These are phyloP conservation scores for Hevea brasiliensis DNA, from an alignment of 345 rosid species.

Conservation along the genomic window DNA sequence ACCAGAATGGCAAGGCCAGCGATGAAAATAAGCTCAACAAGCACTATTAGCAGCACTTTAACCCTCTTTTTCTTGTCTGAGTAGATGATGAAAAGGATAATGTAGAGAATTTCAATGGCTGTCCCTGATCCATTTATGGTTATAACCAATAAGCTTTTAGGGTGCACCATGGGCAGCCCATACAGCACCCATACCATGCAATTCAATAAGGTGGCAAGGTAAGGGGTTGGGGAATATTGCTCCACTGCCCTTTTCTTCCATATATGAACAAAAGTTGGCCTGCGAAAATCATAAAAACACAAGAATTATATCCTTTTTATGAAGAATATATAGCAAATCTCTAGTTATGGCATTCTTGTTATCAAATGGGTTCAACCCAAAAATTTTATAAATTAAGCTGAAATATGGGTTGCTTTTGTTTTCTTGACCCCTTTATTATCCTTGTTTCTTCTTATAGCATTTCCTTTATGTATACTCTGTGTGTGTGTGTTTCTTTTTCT, in stretches of 20 bases:
- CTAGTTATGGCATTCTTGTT: too few relatives aligned
- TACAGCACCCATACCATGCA: conserved; percentile 82
- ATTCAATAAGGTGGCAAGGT: conserved; percentile 73
- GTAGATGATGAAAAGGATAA: conserved; percentile 45
- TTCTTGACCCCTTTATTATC: too few relatives aligned
- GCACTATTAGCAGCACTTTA: conserved; percentile 26
- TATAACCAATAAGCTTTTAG: conserved; percentile 58
- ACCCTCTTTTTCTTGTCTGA: conserved; percentile 42
- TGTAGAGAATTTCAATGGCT: conserved; percentile 52
- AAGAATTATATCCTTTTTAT: background rate
- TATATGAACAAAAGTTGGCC: conserved; percentile 76
- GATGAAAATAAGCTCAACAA: conserved; percentile 43
- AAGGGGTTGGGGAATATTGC: conserved; percentile 72
- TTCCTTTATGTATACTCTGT: background rate
- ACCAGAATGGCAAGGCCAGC: conserved; percentile 34
- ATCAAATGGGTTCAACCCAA: too few relatives aligned
- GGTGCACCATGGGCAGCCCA: conserved; percentile 76
- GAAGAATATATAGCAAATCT: too few relatives aligned
- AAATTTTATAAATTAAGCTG: too few relatives aligned
- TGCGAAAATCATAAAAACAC: conserved; percentile 22
- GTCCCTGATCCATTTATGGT: conserved; percentile 77
- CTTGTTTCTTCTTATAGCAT: too few relatives aligned
- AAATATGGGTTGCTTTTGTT: too few relatives aligned
- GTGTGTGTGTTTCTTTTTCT: background rate
- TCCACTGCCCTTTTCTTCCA: conserved; percentile 74